Percentiles rank a stretch among this genome's conserved stretches.
These are phyloP conservation scores for Phytophthora syringae DNA, from an alignment of 352 stramenopile species.

Conservation along the genomic window DNA sequence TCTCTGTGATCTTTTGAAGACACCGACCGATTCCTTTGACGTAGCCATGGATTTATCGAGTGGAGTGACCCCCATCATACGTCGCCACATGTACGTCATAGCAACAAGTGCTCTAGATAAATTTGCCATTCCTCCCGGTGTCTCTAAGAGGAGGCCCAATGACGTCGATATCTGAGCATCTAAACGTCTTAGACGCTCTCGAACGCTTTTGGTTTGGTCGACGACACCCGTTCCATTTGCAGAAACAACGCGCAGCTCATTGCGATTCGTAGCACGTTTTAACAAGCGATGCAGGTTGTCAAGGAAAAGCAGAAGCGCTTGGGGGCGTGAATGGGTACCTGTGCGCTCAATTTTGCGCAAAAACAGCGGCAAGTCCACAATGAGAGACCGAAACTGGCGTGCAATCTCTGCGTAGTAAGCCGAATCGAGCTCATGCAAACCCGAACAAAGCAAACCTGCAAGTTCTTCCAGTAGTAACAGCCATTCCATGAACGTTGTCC, in stretches of 20 bases:
- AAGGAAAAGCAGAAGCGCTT: conserved; percentile 44
- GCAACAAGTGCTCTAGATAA: conserved; percentile 42
- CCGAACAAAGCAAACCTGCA: conserved; percentile 45
- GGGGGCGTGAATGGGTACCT: conserved; percentile 27
- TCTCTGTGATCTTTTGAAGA: conserved; percentile 23
- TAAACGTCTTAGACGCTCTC: conserved; percentile 29
- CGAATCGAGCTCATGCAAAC: conserved; percentile 46
- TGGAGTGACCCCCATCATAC: conserved; percentile 30
- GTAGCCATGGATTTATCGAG: conserved; percentile 40
- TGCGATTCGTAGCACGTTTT: conserved; percentile 47
- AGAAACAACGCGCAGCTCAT: conserved; percentile 53
- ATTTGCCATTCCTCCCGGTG: conserved; percentile 22
- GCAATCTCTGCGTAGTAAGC: conserved; percentile 43
- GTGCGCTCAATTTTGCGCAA: conserved; percentile 49
- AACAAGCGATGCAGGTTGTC: conserved; percentile 54
- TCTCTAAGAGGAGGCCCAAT: conserved; percentile 23
- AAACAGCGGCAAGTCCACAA: conserved; percentile 44
- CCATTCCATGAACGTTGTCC: conserved; percentile 34
- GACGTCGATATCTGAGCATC: conserved; percentile 33
- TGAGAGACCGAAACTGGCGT: conserved; percentile 36
- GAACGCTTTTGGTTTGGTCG: conserved; percentile 39
- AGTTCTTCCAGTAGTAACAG: conserved; percentile 52
- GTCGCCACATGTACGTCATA: conserved; percentile 53
- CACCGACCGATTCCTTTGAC: conserved; percentile 14
- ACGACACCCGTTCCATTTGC: conserved; percentile 43